Evolutionary conservation across 306 rosid species (phyloP).

Genomic region (Casuarina equisetifolia): DNA sequence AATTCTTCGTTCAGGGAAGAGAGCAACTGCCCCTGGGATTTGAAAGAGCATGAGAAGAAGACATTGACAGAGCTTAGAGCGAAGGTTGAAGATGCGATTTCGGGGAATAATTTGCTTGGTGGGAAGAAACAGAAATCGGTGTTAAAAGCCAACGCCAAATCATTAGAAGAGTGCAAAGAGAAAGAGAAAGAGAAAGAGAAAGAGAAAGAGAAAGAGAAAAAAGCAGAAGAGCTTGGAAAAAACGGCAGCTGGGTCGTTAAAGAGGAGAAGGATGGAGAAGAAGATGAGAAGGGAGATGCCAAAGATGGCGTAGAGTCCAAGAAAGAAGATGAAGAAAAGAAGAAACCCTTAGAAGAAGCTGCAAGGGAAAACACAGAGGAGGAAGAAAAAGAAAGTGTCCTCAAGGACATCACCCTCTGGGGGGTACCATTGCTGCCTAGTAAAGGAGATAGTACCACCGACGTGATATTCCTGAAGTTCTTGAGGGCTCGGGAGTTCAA

Average conservation of each 20-base stretch:
- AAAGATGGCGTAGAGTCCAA: background rate
- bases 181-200: slow-evolving; percentile 11
- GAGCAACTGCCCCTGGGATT: slow-evolving; percentile 49
- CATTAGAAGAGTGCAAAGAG: background rate
- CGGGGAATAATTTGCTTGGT: slow-evolving; percentile 22
- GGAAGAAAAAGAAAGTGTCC: slow-evolving; percentile 23
- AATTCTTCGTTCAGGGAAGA: slow-evolving; percentile 48
- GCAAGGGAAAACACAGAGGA: background rate
- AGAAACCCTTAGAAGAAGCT: background rate
- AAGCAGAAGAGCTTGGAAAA: background rate
- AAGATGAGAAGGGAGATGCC: background rate
- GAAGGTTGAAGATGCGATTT: slow-evolving; percentile 49
- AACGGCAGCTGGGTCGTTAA: too few relatives aligned
- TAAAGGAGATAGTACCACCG: slow-evolving; percentile 33
- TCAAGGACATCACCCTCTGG: slow-evolving; percentile 37
- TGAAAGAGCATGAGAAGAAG: slow-evolving; percentile 42
- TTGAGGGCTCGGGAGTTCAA: slow-evolving; percentile 54
- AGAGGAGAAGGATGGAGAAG: background rate
- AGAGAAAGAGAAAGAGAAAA: slow-evolving; percentile 5
- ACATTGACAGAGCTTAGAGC: slow-evolving; percentile 40
- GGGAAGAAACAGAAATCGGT: slow-evolving; percentile 28
- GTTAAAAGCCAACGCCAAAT: background rate
- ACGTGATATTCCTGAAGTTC: slow-evolving; percentile 46
- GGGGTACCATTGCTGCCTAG: slow-evolving; percentile 46
- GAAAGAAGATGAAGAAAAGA: background rate